Conservation (phyloP, 2,329 filamentous ascomycete species). For the Fusarium falciforme region DNA sequence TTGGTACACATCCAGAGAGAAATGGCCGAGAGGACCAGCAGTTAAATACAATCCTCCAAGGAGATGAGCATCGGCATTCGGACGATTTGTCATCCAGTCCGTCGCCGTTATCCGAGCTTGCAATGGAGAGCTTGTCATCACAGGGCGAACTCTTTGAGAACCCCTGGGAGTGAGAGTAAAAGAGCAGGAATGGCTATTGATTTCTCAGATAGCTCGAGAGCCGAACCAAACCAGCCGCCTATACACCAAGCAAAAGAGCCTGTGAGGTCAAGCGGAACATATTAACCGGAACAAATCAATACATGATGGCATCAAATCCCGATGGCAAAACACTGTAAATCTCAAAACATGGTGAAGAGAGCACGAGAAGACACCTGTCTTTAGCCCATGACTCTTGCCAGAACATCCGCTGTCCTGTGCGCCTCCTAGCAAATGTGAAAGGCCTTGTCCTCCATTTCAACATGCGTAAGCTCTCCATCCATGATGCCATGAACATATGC, state of each 20-base stretch:
- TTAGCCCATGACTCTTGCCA: background rate
- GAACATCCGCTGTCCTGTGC: background rate
- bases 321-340: too few relatives aligned
- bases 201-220: background rate
- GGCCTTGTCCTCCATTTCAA: background rate
- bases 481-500: background rate
- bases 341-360: too few relatives aligned
- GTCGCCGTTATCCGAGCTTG: background rate
- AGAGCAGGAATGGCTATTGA: background rate
- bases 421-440: background rate
- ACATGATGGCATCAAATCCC: too few relatives aligned
- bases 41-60: background rate
- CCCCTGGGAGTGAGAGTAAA: background rate
- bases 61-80: background rate
- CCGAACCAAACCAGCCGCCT: too few relatives aligned
- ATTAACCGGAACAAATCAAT: too few relatives aligned
- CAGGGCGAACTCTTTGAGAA: background rate
- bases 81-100: too few relatives aligned
- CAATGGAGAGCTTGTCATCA: too few relatives aligned
- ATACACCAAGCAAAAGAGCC: too few relatives aligned
- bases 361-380: background rate
- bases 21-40: background rate
- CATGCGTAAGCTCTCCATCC: background rate
- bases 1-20: too few relatives aligned
- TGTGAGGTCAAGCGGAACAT: too few relatives aligned